phyloP scores from a whole-genome alignment of 2,329 filamentous ascomycete genomes.

The Emergomyces pasteurianus region DNA sequence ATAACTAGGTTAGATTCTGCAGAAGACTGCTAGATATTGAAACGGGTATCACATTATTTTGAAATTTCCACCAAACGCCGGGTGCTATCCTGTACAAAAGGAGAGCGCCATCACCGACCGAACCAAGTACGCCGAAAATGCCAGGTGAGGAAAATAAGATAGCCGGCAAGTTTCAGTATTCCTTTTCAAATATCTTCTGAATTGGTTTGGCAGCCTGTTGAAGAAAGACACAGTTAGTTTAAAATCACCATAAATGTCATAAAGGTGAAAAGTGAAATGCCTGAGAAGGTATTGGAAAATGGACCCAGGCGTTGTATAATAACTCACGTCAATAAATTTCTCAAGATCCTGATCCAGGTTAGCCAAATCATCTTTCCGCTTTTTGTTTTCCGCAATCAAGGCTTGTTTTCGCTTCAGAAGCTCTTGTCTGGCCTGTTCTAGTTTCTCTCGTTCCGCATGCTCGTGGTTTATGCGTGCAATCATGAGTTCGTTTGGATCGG shows the following conservation, averaged over 20 bases:
- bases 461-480: slow-evolving; percentile 86
- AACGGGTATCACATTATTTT: not conserved
- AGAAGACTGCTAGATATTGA: not conserved
- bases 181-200: slow-evolving; percentile 73
- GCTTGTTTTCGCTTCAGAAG: slow-evolving; percentile 60
- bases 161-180: slow-evolving; percentile 26
- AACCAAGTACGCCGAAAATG: not conserved
- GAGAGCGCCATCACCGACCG: not conserved
- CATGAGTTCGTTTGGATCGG: slow-evolving; percentile 72
- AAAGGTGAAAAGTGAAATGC: slow-evolving; percentile 6
- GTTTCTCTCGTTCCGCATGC: slow-evolving; percentile 64
- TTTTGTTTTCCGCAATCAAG: slow-evolving; percentile 68
- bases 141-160: not conserved
- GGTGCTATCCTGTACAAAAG: not conserved
- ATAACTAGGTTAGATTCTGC: not conserved
- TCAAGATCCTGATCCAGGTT: slow-evolving; percentile 87
- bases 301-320: not conserved
- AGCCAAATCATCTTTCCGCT: slow-evolving; percentile 82
- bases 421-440: slow-evolving; percentile 75
- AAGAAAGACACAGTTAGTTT: slow-evolving; percentile 10
- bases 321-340: slow-evolving; percentile 75
- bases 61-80: not conserved
- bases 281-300: not conserved
- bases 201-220: slow-evolving; percentile 73
- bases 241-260: not conserved